Base-by-base conservation (phyloP, 352 stramenopile species). In the Phytophthora chlamydospora region DNA sequence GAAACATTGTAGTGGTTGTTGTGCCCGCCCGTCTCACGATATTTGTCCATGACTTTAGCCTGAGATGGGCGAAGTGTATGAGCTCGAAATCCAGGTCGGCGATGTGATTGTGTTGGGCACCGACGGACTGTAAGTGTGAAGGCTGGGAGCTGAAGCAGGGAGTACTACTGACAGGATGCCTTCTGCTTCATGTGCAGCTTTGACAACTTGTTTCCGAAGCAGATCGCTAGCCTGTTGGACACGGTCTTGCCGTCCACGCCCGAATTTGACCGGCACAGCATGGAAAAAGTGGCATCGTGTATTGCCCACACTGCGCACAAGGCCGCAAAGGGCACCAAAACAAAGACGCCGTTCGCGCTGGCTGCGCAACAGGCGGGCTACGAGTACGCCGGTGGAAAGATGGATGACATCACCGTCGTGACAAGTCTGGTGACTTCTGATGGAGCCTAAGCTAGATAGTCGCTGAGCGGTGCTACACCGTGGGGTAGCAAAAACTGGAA, bases 31-130 rank as follows among this genome's bases (percentile, higher is more conserved):
- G 19, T 27, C 38, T 63, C 19, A 68, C 17, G 13, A 29, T 58
- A 38, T 47, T 32, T 61, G 38, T 62, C 21, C 67, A 24, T 11
- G 14, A 51, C 34, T 57, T 13, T 43, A 95, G 85, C 94, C 96
- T 13, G 83, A 92, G 29, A 90, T 98, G 68, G 93, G 90, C 4
- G 88, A 96, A 41, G 83, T 85, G 17, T 82, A 97, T 5, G 88
- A 97, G 62, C 66, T 97, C 3, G 51, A 89, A 48, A 83, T 94
- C 21, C 72, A 91, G 33, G 76, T 83, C 50, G 95, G 94, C 38
- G 96, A 99, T 58, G 58, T 98, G 27, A 73, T 99, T 24, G 73
- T 99, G 16, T 82, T 97, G 14, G 96, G 90, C 66, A 98, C 92
- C 4, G 96, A 99, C 62, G 96, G 96, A 48, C 69, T 99, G 73